Evolutionary conservation across 441 rosid species (phyloP).

Genomic region (Pelargonium fulgidum): DNA sequence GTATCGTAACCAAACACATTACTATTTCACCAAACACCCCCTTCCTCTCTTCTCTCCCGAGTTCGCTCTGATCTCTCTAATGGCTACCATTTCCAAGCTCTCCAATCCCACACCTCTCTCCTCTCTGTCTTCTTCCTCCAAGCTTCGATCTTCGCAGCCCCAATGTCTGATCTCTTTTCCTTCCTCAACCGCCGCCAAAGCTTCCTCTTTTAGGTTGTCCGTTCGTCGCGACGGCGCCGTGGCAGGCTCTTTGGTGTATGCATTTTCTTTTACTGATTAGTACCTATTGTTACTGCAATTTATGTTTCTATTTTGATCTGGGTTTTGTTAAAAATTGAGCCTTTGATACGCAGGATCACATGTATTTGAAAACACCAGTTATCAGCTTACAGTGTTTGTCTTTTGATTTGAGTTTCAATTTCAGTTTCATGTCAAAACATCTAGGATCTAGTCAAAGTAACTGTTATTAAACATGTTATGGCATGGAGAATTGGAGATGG

Average conservation of each 20-base stretch:
- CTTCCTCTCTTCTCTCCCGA: background rate
- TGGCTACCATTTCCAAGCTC: conserved; percentile 79
- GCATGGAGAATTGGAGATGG: too few species aligned
- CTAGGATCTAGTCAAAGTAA: background rate
- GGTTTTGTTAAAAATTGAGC: background rate
- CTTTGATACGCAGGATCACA: background rate
- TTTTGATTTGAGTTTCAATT: background rate
- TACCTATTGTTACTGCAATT: background rate
- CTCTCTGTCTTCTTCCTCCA: conserved; percentile 26
- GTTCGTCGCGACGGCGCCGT: conserved; percentile 27
- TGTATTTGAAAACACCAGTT: background rate
- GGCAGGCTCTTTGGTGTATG: conserved; percentile 36
- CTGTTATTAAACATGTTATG: background rate
- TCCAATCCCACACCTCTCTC: conserved; percentile 35
- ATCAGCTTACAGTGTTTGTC: background rate
- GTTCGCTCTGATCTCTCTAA: conserved; percentile 14
- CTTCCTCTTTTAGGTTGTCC: conserved; percentile 41
- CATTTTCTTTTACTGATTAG: background rate
- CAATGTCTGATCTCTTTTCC: conserved; percentile 33
- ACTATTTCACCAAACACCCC: background rate
- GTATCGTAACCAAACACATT: background rate
- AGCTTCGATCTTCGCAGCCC: conserved; percentile 37
- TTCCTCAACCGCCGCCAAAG: conserved; percentile 23
- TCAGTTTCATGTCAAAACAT: background rate
- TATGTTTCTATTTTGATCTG: background rate